These are phyloP conservation scores for Plantago coronopus DNA, from an alignment of 305 asterid genomes.

Conservation along the genomic window DNA sequence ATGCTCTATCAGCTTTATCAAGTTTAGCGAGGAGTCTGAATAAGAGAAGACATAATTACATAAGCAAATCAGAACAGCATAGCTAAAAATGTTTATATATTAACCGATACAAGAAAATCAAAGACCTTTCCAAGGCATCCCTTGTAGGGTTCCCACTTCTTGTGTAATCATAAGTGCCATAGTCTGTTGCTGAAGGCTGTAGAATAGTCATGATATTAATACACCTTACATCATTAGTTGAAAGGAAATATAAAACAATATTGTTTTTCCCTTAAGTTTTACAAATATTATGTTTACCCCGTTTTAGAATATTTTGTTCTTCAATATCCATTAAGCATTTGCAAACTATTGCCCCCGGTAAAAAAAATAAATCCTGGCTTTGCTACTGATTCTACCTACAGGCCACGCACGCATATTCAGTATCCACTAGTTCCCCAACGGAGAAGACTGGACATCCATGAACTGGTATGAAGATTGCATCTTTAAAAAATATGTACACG, in stretches of 20 bases:
- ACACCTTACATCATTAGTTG: background rate
- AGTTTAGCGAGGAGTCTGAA: slow-evolving; percentile 82
- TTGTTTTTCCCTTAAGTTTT: too few relatives aligned
- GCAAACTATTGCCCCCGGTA: too few relatives aligned
- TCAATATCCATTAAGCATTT: too few relatives aligned
- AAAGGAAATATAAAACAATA: background rate
- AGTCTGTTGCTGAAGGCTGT: slow-evolving; percentile 84
- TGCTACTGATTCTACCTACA: too few relatives aligned
- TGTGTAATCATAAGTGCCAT: slow-evolving; percentile 79
- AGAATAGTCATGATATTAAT: slow-evolving; percentile 12
- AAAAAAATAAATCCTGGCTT: too few relatives aligned
- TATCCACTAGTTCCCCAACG: too few relatives aligned
- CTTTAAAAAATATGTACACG: too few relatives aligned
- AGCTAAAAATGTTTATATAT: slow-evolving; percentile 17
- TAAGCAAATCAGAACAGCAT: slow-evolving; percentile 4
- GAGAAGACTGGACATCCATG: too few relatives aligned
- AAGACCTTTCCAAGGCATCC: slow-evolving; percentile 73
- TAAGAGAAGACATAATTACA: slow-evolving; percentile 17
- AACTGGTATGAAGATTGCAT: too few relatives aligned
- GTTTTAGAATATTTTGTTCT: too few relatives aligned
- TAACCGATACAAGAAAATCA: slow-evolving; percentile 19
- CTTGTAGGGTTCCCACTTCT: slow-evolving; percentile 97
- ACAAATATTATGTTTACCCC: too few relatives aligned
- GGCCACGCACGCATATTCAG: too few relatives aligned
- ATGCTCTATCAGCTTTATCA: slow-evolving; percentile 80